A percentile compares a stretch with the other conserved stretches of the same genome.
phyloP scores from a whole-genome alignment of 1,139 yeast species.

The Debaryomycetaceae sp. region DNA sequence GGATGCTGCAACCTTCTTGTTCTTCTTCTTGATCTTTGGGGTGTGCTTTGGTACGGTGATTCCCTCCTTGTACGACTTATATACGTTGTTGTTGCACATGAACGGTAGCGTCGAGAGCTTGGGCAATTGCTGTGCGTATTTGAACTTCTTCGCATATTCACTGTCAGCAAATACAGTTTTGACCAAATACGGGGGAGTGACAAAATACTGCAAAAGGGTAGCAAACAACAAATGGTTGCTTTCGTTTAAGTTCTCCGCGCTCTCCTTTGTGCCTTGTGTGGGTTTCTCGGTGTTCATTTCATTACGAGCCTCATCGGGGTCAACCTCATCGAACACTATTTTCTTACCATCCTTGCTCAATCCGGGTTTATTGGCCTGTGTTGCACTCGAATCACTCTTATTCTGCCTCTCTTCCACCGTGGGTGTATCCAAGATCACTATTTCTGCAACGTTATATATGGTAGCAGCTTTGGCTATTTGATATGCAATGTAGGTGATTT shows the following conservation, averaged over 20 bases:
- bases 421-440: slow-evolving; percentile 61
- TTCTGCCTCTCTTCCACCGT: slow-evolving; percentile 14
- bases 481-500: slow-evolving; percentile 67
- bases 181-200: slow-evolving; percentile 82
- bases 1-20: slow-evolving; percentile 40
- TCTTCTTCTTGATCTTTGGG: slow-evolving; percentile 36
- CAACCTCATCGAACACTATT: slow-evolving; percentile 36
- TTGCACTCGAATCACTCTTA: slow-evolving; percentile 11
- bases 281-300: slow-evolving; percentile 2
- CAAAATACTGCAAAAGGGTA: slow-evolving; percentile 69
- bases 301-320: slow-evolving; percentile 15
- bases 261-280: slow-evolving; percentile 10
- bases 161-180: slow-evolving; percentile 51
- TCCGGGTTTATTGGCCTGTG: slow-evolving; percentile 19
- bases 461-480: slow-evolving; percentile 78
- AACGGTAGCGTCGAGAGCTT: slow-evolving; percentile 71
- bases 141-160: slow-evolving; percentile 47
- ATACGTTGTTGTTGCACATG: slow-evolving; percentile 49
- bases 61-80: slow-evolving; percentile 56
- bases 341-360: slow-evolving; percentile 26
- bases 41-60: slow-evolving; percentile 58
- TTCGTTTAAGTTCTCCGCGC: slow-evolving; percentile 4
- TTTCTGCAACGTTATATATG: slow-evolving; percentile 65
- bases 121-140: slow-evolving; percentile 68
- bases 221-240: slow-evolving; percentile 58